A percentile compares a stretch with the other conserved stretches of the same genome.
Conservation (phyloP, 1,284 basidiomycete genomes). For the Apiotrichum montevideense region DNA sequence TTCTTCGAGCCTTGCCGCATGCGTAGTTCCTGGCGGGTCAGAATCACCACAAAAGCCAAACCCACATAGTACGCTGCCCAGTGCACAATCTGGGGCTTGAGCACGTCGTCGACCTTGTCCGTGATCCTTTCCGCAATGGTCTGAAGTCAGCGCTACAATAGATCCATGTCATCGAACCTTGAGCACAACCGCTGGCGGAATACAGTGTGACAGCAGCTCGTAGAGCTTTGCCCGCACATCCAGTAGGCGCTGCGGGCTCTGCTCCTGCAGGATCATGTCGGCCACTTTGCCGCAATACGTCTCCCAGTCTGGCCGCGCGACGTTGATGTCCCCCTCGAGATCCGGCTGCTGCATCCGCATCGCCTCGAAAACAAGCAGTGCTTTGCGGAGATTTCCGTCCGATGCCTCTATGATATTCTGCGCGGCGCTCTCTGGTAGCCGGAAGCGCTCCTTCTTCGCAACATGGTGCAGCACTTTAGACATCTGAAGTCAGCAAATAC, state of each 20-base stretch:
- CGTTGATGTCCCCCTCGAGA: conserved; percentile 62
- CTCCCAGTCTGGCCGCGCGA: conserved; percentile 98
- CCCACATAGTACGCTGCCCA: conserved; percentile 94
- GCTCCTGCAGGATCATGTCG: conserved; percentile 87
- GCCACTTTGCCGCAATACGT: conserved; percentile 92
- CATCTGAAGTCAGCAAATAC: conserved; percentile 56
- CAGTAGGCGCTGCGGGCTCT: conserved; percentile 84
- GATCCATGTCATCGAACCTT: conserved; percentile 55
- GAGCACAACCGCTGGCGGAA: conserved; percentile 85
- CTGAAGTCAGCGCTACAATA: conserved; percentile 47
- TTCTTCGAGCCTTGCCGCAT: conserved; percentile 88
- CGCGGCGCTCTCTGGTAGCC: conserved; percentile 68
- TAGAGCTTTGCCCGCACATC: conserved; percentile 90
- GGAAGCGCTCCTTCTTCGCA: conserved; percentile 73
- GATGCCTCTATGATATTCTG: conserved; percentile 71
- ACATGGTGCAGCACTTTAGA: conserved; percentile 70
- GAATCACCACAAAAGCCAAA: neutral
- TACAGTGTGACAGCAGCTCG: conserved; percentile 93
- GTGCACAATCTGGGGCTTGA: conserved; percentile 87
- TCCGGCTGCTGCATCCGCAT: conserved; percentile 91
- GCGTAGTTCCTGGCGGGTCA: conserved; percentile 64
- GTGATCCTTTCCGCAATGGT: conserved; percentile 82
- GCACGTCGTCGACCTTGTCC: conserved; percentile 74
- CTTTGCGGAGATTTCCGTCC: conserved; percentile 88
- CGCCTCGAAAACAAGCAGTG: conserved; percentile 88